A percentile compares a stretch with the other conserved stretches of the same genome.
These are phyloP conservation scores for Phyllosticta capitalensis DNA, from an alignment of 2,329 filamentous ascomycete genomes.

Conservation along the genomic window DNA sequence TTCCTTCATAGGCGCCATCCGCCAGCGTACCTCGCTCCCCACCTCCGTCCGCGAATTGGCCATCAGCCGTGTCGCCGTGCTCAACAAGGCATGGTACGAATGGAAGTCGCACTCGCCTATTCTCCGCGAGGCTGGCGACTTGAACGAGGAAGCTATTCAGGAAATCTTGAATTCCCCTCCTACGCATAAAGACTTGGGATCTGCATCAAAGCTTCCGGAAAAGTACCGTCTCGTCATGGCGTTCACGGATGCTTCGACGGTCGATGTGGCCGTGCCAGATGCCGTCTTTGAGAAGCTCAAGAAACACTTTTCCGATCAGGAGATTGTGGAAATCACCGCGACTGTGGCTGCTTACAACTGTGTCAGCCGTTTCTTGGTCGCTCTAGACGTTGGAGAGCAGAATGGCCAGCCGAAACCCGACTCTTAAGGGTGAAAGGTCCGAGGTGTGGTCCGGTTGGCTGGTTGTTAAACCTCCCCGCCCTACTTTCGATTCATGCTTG, in stretches of 20 bases:
- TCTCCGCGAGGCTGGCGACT: constrained; percentile 48
- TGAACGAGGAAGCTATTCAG: constrained; percentile 42
- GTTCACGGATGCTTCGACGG: constrained; percentile 79
- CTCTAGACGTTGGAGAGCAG: constrained; percentile 54
- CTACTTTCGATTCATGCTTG: neutral
- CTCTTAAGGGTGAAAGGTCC: neutral
- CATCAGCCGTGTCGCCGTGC: constrained; percentile 70
- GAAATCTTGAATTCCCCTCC: constrained; percentile 19
- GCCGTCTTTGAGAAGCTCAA: constrained; percentile 57
- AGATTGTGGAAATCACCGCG: constrained; percentile 72
- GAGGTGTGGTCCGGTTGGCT: neutral
- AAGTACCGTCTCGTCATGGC: constrained; percentile 59
- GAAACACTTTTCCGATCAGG: constrained; percentile 53
- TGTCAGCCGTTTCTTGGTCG: constrained; percentile 74
- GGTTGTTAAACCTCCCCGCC: neutral
- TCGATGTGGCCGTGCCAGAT: constrained; percentile 59
- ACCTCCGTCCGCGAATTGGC: constrained; percentile 59
- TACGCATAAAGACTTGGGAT: neutral
- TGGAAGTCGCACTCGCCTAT: constrained; percentile 68
- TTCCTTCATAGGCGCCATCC: constrained; percentile 46
- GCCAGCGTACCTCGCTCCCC: constrained; percentile 42
- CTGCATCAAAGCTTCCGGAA: constrained; percentile 36
- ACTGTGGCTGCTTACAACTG: constrained; percentile 77
- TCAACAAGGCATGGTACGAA: constrained; percentile 78
- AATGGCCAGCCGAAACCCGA: constrained; percentile 17